Evolutionary conservation across 495 filamentous ascomycete species (phyloP).

Genomic region (Podospora bellae-mahoneyi): DNA sequence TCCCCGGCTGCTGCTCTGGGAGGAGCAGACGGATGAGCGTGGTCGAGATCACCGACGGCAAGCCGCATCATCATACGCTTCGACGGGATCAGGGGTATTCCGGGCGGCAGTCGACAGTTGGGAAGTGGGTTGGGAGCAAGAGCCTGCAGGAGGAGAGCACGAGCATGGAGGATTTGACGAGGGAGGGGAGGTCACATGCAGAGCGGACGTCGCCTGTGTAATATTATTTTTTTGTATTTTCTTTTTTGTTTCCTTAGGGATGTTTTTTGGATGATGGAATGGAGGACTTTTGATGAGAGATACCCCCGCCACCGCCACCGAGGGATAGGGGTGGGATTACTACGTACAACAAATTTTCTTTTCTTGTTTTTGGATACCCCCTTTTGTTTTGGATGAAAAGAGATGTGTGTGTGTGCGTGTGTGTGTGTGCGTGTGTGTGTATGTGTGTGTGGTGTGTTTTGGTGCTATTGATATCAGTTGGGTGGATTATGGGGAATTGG

Average conservation of each 20-base stretch:
- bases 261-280: neutral
- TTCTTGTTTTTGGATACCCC: neutral
- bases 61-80: neutral
- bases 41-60: conserved; percentile 11
- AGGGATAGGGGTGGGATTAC: neutral
- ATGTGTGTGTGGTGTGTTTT: neutral
- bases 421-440: neutral
- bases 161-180: conserved; percentile 25
- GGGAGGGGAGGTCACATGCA: conserved; percentile 13
- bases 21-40: conserved; percentile 13
- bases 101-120: neutral
- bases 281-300: neutral
- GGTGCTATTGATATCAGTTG: too few species aligned
- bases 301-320: neutral
- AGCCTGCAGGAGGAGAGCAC: conserved; percentile 17
- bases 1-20: neutral
- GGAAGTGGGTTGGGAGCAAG: conserved; percentile 12
- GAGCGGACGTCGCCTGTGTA: conserved; percentile 10
- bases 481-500: too few species aligned
- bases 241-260: neutral
- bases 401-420: too few species aligned
- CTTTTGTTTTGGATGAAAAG: neutral
- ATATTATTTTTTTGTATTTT: neutral
- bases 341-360: neutral
- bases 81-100: neutral